phyloP scores from a whole-genome alignment of 208 protist species.

The Acanthamoeba triangularis region DNA sequence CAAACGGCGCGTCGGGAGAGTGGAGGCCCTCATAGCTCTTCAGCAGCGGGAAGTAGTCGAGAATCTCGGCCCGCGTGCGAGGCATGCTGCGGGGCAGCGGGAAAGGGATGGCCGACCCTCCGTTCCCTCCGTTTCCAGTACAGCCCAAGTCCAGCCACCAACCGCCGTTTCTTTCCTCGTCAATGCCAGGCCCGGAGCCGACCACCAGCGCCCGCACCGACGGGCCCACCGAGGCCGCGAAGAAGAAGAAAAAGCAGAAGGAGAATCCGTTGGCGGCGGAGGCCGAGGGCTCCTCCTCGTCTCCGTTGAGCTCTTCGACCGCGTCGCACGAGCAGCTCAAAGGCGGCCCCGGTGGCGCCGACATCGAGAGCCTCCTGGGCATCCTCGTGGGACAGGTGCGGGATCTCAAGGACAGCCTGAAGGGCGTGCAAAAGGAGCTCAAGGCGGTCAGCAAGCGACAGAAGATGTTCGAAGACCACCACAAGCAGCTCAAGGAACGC shows the following conservation, averaged over 20 bases:
- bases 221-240: no score
- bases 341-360: not conserved
- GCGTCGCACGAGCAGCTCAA: not conserved
- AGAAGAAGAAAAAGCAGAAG: not conserved
- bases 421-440: conserved; percentile 32
- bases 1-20: not conserved
- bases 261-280: not conserved
- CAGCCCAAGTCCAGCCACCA: not conserved
- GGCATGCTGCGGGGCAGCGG: not conserved
- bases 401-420: conserved; percentile 19
- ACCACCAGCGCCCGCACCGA: not conserved
- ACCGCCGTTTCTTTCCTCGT: not conserved
- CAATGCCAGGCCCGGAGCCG: not conserved
- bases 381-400: conserved; percentile 29
- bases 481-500: conserved; percentile 16
- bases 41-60: conserved; percentile 22
- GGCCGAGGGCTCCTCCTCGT: not conserved
- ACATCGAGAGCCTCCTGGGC: conserved; percentile 32
- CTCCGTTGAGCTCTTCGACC: not conserved
- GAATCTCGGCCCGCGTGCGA: conserved; percentile 46
- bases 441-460: conserved; percentile 40
- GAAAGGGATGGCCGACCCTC: not conserved
- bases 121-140: not conserved
- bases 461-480: conserved; percentile 38
- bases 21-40: not conserved